These are phyloP conservation scores for Huntiella bhutanensis DNA, from an alignment of 2,329 filamentous ascomycete genomes.

Conservation along the genomic window DNA sequence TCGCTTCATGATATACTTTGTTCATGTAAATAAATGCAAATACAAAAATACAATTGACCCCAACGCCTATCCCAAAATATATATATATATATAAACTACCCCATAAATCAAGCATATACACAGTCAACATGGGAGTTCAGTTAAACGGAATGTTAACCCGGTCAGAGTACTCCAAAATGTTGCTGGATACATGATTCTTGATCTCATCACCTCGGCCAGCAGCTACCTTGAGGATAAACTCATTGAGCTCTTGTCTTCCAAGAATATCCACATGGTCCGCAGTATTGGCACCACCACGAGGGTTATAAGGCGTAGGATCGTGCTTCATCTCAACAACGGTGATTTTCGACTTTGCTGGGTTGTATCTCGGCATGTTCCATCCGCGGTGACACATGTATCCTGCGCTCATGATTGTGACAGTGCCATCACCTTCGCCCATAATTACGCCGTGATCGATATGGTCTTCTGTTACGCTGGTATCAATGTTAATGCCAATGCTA, in stretches of 20 bases:
- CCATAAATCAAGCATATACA: not conserved
- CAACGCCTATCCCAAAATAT: not conserved
- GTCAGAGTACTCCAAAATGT: constrained; percentile 64
- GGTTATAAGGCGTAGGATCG: constrained; percentile 81
- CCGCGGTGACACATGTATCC: constrained; percentile 96
- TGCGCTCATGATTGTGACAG: constrained; percentile 74
- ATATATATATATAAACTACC: not conserved
- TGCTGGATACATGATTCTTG: constrained; percentile 56
- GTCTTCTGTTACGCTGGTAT: constrained; percentile 41
- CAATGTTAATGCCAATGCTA: constrained; percentile 55
- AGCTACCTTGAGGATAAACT: constrained; percentile 70
- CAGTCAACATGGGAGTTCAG: not conserved
- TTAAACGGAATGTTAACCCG: constrained; percentile 70
- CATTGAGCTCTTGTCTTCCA: constrained; percentile 73
- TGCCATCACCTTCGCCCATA: constrained; percentile 90
- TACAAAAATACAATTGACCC: not conserved
- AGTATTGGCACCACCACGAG: constrained; percentile 49
- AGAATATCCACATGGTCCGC: constrained; percentile 96
- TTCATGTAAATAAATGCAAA: no score
- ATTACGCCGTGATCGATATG: constrained; percentile 74
- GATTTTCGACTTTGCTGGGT: constrained; percentile 64
- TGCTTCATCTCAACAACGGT: constrained; percentile 92
- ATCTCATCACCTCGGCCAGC: constrained; percentile 71
- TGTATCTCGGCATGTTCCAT: constrained; percentile 86
- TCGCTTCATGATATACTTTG: no score